phyloP scores from a whole-genome alignment of 306 rosid species.

The Lupinus albus region DNA sequence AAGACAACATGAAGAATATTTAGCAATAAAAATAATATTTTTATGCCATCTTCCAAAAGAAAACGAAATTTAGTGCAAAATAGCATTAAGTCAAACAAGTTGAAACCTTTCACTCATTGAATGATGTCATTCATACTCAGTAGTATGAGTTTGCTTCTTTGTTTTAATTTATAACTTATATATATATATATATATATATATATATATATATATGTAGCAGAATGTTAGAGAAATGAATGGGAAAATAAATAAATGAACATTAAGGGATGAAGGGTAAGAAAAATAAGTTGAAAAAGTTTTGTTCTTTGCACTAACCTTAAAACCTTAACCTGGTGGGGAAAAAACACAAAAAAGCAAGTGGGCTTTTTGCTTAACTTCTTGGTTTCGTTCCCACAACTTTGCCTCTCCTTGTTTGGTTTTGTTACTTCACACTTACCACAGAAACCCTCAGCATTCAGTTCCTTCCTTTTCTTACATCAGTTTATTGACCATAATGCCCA shows the following conservation, averaged over 20 bases:
- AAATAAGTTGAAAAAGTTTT: constrained; percentile 33
- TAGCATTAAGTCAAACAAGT: constrained; percentile 48
- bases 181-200: background rate
- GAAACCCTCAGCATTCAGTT: constrained; percentile 13
- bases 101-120: constrained; percentile 36
- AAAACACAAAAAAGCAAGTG: constrained; percentile 62
- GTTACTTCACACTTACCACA: constrained; percentile 17
- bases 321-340: constrained; percentile 55
- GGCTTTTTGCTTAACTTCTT: constrained; percentile 53
- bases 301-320: constrained; percentile 54
- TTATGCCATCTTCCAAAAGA: constrained; percentile 32
- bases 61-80: constrained; percentile 38
- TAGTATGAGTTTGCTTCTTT: constrained; percentile 34
- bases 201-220: background rate
- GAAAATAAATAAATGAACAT: background rate
- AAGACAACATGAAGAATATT: constrained; percentile 59
- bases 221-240: constrained; percentile 17
- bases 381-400: constrained; percentile 57
- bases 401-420: constrained; percentile 35
- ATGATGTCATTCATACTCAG: constrained; percentile 38
- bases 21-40: constrained; percentile 29
- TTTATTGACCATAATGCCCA: constrained; percentile 46
- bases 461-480: constrained; percentile 5
- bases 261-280: constrained; percentile 45
- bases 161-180: background rate